Evolutionary conservation across 495 filamentous ascomycete genomes (phyloP).

Genomic region (Chaetomium fimeti): DNA sequence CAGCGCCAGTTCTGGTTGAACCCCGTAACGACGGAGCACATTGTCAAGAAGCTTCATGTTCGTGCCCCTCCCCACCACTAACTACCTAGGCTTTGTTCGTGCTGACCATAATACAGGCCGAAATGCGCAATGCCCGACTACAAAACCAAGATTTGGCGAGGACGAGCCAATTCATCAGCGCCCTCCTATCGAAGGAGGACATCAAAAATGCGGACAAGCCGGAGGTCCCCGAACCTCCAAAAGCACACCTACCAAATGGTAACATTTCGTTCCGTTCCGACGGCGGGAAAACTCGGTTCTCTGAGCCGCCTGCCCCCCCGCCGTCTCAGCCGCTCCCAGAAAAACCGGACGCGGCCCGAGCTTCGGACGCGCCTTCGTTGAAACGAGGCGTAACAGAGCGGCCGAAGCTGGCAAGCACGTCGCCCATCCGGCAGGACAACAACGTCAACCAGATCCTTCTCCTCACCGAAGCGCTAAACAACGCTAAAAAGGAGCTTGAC

Average conservation of each 20-base stretch:
- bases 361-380: slow-evolving; percentile 56
- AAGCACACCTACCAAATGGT: slow-evolving; percentile 43
- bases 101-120: slow-evolving; percentile 56
- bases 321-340: slow-evolving; percentile 89
- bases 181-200: slow-evolving; percentile 68
- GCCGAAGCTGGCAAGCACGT: slow-evolving; percentile 57
- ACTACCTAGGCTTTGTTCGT: background rate
- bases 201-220: slow-evolving; percentile 61
- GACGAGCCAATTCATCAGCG: slow-evolving; percentile 75
- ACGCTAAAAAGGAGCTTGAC: slow-evolving; percentile 79
- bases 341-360: slow-evolving; percentile 70
- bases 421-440: slow-evolving; percentile 63
- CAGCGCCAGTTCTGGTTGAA: slow-evolving; percentile 69
- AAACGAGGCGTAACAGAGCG: slow-evolving; percentile 75
- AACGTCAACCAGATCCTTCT: slow-evolving; percentile 70
- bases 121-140: slow-evolving; percentile 82
- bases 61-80: slow-evolving; percentile 38
- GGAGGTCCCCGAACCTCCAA: slow-evolving; percentile 46
- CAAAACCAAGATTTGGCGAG: slow-evolving; percentile 80
- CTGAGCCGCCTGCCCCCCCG: slow-evolving; percentile 85
- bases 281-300: slow-evolving; percentile 68
- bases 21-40: slow-evolving; percentile 87
- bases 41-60: slow-evolving; percentile 91
- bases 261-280: slow-evolving; percentile 50
- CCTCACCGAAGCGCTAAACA: slow-evolving; percentile 76